These are phyloP conservation scores for Hibiscus syriacus DNA, from an alignment of 345 rosid species.

Conservation along the genomic window DNA sequence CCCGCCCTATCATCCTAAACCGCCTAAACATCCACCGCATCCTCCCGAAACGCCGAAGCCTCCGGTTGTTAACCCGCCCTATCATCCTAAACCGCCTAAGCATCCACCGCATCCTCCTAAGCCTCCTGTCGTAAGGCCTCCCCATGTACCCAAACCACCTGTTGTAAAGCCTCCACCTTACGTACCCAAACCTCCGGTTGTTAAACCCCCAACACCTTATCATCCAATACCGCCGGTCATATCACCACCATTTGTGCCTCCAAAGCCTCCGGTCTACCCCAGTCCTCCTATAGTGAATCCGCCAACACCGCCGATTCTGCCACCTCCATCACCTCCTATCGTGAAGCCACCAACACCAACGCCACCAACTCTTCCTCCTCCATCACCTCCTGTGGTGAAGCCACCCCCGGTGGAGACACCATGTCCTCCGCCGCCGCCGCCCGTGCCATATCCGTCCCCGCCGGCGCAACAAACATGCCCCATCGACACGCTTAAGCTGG, in stretches of 20 bases:
- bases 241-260: not conserved
- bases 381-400: constrained; percentile 3
- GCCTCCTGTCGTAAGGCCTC: constrained; percentile 13
- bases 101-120: constrained; percentile 5
- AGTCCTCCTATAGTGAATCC: not conserved
- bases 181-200: not conserved
- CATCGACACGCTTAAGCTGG: constrained; percentile 62
- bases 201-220: constrained; percentile 6
- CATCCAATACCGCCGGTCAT: not conserved
- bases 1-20: constrained; percentile 5
- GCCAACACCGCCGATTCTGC: constrained; percentile 7
- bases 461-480: constrained; percentile 58
- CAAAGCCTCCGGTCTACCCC: not conserved
- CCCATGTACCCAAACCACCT: constrained; percentile 2
- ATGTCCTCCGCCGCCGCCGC: constrained; percentile 42
- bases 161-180: constrained; percentile 17
- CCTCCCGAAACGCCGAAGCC: not conserved
- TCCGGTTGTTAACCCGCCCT: constrained; percentile 13
- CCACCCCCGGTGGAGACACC: constrained; percentile 29
- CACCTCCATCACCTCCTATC: not conserved
- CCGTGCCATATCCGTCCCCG: constrained; percentile 24
- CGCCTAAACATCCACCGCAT: constrained; percentile 13
- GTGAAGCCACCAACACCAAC: constrained; percentile 12
- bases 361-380: constrained; percentile 19
- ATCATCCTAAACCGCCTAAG: not conserved